Evolutionary conservation across 2,329 filamentous ascomycete species (phyloP), one percentile per base, ranked within the genome.

Genomic region (Huntiella abstrusa): DNA sequence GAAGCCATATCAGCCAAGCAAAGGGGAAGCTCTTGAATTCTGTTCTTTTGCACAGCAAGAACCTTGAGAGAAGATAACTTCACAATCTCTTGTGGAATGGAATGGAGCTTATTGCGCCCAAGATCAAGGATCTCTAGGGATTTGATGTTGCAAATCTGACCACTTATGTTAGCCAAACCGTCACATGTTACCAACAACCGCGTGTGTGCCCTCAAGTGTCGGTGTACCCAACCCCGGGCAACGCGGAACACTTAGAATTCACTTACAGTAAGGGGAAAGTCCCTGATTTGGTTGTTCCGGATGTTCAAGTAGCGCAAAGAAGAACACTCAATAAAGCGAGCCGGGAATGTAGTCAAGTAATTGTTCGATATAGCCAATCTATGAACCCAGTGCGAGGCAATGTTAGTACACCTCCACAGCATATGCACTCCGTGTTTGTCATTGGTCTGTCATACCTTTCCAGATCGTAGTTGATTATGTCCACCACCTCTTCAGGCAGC

Each of bases 51-150:
- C 33, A 95, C 73, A 2, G 86, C 87, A 46, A 96, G 68, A 12
- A 95, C 87, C 57, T 93, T 92, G 52, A 96, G 66, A 1, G 84
- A 93, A 4, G 78, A 79, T 55, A 96, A 68, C 56, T 78, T 84
- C 50, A 73, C 75, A 51, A 95, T 83, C 46, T 87, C 81, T 41
- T 79, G 74, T 0, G 88, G 86, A 2, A 96, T 70, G 7, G 73
- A 66, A 41, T 73, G 74, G 51, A 96, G 77, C 59, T 81, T 84
- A 59, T 96, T 96, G 55, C 83, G 76, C 59, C 86, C 87, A 46
- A 96, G 71, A 62, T 96, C 88, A 51, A 96, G 73, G 49, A 95
- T 94, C 62, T 96, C 87, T 47, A 96, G 73, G 33, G 85, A 82
- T 45, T 75, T 79, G 51, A 96, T 70, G 60, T 86, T 78, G 59